phyloP scores from a whole-genome alignment of 2,329 filamentous ascomycete genomes.

The Stromatinia cepivora region DNA sequence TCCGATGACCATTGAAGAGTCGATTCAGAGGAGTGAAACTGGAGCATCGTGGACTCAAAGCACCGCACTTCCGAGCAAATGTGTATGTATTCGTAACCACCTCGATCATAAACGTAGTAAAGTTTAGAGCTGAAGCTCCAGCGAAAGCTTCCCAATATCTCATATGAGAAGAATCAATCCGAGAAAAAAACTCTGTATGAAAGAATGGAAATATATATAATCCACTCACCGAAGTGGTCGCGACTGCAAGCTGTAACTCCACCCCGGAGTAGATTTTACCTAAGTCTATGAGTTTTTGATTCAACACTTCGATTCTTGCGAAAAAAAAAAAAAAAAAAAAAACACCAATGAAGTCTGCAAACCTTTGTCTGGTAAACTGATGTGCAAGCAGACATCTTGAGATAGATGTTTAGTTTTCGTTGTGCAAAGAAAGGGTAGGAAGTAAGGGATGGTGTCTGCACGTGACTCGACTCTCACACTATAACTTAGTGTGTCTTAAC shows the following conservation, averaged over 20 bases:
- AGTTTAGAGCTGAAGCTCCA: neutral
- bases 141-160: neutral
- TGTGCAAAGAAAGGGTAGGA: neutral
- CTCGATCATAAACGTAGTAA: neutral
- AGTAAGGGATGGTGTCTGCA: neutral
- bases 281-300: neutral
- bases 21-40: neutral
- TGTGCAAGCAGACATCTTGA: fast-evolving
- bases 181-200: neutral
- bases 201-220: neutral
- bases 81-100: too few relatives aligned
- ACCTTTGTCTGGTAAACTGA: neutral
- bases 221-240: neutral
- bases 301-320: neutral
- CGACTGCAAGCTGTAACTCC: neutral
- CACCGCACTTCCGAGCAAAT: neutral
- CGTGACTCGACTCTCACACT: neutral
- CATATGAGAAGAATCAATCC: neutral
- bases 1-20: neutral
- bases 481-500: neutral
- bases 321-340: too few relatives aligned
- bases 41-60: neutral
- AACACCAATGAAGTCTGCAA: neutral
- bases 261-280: neutral
- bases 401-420: neutral